Conservation (phyloP, 805 yeast genomes). For the Candida ortonii region DNA sequence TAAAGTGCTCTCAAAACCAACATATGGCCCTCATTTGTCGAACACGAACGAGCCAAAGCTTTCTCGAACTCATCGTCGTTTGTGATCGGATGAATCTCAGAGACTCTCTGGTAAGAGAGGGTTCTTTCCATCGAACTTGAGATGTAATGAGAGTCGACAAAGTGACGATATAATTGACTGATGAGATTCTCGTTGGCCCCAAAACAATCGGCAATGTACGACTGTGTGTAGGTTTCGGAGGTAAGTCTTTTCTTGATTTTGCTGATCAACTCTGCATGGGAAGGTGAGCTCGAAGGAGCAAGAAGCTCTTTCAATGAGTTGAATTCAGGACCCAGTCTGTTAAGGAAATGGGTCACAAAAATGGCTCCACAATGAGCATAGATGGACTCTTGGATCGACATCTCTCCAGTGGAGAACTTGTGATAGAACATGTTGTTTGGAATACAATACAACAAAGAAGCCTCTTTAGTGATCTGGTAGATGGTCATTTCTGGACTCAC, state of each 20-base stretch:
- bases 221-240: slow-evolving; percentile 88
- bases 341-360: slow-evolving; percentile 90
- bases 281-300: slow-evolving; percentile 56
- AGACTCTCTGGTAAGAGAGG: slow-evolving; percentile 79
- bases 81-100: slow-evolving; percentile 72
- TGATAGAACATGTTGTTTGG: slow-evolving; percentile 82
- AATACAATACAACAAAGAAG: slow-evolving; percentile 84
- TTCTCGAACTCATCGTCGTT: slow-evolving; percentile 72
- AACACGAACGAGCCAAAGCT: slow-evolving; percentile 62
- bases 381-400: slow-evolving; percentile 90
- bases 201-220: slow-evolving; percentile 75
- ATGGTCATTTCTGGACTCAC: slow-evolving; percentile 65
- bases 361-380: slow-evolving; percentile 93
- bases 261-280: slow-evolving; percentile 71
- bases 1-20: slow-evolving; percentile 79
- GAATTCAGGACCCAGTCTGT: slow-evolving; percentile 90
- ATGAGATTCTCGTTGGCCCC: slow-evolving; percentile 67
- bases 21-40: slow-evolving; percentile 77
- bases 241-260: slow-evolving; percentile 85
- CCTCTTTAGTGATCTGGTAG: slow-evolving; percentile 89
- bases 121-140: slow-evolving; percentile 71
- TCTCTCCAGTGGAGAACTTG: slow-evolving; percentile 66
- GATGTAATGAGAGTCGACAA: slow-evolving; percentile 87
- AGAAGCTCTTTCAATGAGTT: slow-evolving; percentile 63
- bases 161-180: slow-evolving; percentile 81